These are phyloP conservation scores for Talaromyces ruber DNA, from an alignment of 495 filamentous ascomycete species.

Conservation along the genomic window DNA sequence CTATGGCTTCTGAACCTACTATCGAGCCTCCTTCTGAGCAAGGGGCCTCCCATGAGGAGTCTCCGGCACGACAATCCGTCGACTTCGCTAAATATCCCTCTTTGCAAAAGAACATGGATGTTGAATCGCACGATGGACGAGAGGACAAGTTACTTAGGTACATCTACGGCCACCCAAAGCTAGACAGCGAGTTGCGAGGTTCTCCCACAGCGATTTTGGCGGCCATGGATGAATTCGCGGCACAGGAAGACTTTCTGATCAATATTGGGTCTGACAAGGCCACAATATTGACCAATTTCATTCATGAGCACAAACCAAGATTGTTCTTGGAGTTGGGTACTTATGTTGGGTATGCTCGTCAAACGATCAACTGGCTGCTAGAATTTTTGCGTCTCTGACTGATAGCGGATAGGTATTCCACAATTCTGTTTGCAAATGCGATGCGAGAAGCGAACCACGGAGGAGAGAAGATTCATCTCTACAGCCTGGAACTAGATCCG, in stretches of 20 bases:
- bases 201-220: constrained; percentile 47
- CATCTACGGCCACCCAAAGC: constrained; percentile 44
- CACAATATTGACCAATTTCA: constrained; percentile 46
- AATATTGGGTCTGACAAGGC: constrained; percentile 64
- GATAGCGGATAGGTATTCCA: constrained; percentile 37
- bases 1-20: background rate
- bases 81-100: background rate
- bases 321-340: constrained; percentile 59
- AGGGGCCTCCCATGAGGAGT: background rate
- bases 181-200: constrained; percentile 45
- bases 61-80: background rate
- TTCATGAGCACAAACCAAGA: constrained; percentile 46
- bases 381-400: too few relatives aligned
- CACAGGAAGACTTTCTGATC: constrained; percentile 60
- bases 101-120: background rate
- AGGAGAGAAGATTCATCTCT: constrained; percentile 29
- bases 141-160: constrained; percentile 57
- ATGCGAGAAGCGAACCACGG: constrained; percentile 44
- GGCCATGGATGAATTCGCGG: constrained; percentile 58
- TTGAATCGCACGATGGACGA: constrained; percentile 50
- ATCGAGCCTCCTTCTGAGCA: background rate
- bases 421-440: constrained; percentile 54
- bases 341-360: constrained; percentile 52
- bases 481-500: constrained; percentile 56
- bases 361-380: too few relatives aligned